These are phyloP conservation scores for Telopea speciosissima DNA, from an alignment of 177 flowering plant species.

Conservation along the genomic window DNA sequence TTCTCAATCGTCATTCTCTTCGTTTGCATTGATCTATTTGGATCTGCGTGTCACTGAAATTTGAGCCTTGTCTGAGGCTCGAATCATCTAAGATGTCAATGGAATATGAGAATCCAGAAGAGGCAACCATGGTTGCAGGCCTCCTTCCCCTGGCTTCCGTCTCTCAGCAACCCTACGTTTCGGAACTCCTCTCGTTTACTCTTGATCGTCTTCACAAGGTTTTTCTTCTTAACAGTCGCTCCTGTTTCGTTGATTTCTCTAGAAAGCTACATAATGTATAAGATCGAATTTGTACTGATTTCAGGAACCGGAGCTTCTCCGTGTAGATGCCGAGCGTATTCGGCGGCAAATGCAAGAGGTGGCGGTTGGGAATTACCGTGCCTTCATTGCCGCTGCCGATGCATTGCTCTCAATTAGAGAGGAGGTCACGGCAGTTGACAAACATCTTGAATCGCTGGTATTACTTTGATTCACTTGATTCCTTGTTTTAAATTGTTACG, in stretches of 20 bases:
- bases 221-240: background rate
- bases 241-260: background rate
- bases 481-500: background rate
- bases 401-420: constrained; percentile 69
- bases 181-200: constrained; percentile 96
- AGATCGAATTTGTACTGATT: background rate
- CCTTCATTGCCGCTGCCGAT: constrained; percentile 90
- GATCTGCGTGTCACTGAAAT: background rate
- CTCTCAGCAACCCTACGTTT: constrained; percentile 90
- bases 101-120: constrained; percentile 42
- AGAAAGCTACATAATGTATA: background rate
- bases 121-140: constrained; percentile 29
- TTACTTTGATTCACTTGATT: background rate
- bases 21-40: background rate
- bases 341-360: constrained; percentile 96
- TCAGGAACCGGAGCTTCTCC: constrained; percentile 91
- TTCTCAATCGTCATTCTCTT: background rate
- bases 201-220: constrained; percentile 98
- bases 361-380: constrained; percentile 86
- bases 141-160: constrained; percentile 77
- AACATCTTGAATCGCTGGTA: constrained; percentile 86
- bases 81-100: constrained; percentile 13
- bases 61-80: constrained; percentile 2
- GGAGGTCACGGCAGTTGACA: constrained; percentile 70
- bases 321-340: constrained; percentile 93